Base-by-base conservation (phyloP, 805 yeast species). In the Spathaspora sp. region DNA sequence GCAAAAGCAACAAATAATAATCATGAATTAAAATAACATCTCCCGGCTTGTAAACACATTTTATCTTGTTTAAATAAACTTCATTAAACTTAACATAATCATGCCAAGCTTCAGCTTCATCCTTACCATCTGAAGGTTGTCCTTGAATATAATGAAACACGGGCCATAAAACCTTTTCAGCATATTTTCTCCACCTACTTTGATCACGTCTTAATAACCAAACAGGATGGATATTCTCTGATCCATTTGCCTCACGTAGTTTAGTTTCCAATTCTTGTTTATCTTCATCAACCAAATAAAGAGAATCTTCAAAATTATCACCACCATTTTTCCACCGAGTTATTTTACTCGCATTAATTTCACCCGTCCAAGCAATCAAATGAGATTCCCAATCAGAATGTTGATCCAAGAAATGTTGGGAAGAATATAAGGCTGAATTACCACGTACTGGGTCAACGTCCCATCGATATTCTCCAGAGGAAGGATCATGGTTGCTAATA, bases 321-420 rank as follows among this genome's bases (percentile, higher is more conserved):
- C 76, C 83, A n/a, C 68, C 76, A 44, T 56, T 47, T 8, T 49
- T 14, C 40, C 45, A 42, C 35, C 49, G 42, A 45, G 58, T 60
- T 28, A 55, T 57, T 31, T 57, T 51, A 44, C 57, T 57, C 51
- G 65, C 63, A 58, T 70, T 69, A 42, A 68, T 67, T 67, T 91
- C 98, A 45, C 99, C 99, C 0, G 97, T 88, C 99, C 99, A 94
- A 1, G 90, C 97, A 48, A 94, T 83, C 48, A 89, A 70, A 57
- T 90, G 89, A 45, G 92, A 85, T 55, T 91, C 96, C 94, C 97
- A 93, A 19, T 83, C 80, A 0, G 92, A 80, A 45, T 83, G 81
- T 51, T 80, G 80, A 48, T 74, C 76, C 49, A 91, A 70, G 61
- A 80, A 85, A 53, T 79, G 77, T 54, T 88, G 80, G 16, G 96